Evolutionary conservation across 2,329 filamentous ascomycete species (phyloP).

Genomic region (Bipolaris bicolor): DNA sequence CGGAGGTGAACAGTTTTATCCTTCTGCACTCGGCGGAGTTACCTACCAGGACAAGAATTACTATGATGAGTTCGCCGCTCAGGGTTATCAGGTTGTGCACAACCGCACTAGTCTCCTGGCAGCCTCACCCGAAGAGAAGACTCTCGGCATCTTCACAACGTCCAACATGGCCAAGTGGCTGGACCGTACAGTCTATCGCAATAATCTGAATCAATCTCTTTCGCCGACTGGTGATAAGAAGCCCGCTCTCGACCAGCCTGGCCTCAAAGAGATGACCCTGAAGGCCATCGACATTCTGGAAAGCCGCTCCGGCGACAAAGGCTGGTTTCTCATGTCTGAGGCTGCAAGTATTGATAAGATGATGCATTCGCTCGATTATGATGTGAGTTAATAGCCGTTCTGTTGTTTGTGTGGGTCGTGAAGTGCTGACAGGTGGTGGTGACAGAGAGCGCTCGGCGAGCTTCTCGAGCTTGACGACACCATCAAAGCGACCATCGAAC

Average conservation of each 20-base stretch:
- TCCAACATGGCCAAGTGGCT: constrained; percentile 83
- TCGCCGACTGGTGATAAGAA: constrained; percentile 69
- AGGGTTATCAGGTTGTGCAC: constrained; percentile 72
- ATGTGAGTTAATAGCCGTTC: no score
- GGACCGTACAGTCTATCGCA: constrained; percentile 78
- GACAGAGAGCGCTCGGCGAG: constrained; percentile 65
- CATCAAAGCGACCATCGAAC: constrained; percentile 73
- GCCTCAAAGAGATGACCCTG: constrained; percentile 86
- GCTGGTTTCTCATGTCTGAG: constrained; percentile 88
- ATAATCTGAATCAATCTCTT: constrained; percentile 73
- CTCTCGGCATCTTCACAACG: constrained; percentile 78
- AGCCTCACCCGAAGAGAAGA: constrained; percentile 64
- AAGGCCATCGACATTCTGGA: constrained; percentile 84
- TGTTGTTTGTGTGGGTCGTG: no score
- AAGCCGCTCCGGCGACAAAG: constrained; percentile 67
- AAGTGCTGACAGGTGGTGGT: no score
- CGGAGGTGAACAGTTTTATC: constrained; percentile 80
- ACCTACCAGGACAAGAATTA: constrained; percentile 77
- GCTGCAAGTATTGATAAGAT: constrained; percentile 87
- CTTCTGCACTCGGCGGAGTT: constrained; percentile 58
- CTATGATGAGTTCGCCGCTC: constrained; percentile 70
- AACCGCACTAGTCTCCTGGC: constrained; percentile 75
- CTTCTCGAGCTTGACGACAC: constrained; percentile 87
- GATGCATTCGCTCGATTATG: constrained; percentile 66
- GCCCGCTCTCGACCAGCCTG: constrained; percentile 75